A percentile compares a stretch with the other conserved stretches of the same genome.
These are phyloP conservation scores for Carex myosuroides DNA, from an alignment of 176 grass and related monocot species.

Conservation along the genomic window DNA sequence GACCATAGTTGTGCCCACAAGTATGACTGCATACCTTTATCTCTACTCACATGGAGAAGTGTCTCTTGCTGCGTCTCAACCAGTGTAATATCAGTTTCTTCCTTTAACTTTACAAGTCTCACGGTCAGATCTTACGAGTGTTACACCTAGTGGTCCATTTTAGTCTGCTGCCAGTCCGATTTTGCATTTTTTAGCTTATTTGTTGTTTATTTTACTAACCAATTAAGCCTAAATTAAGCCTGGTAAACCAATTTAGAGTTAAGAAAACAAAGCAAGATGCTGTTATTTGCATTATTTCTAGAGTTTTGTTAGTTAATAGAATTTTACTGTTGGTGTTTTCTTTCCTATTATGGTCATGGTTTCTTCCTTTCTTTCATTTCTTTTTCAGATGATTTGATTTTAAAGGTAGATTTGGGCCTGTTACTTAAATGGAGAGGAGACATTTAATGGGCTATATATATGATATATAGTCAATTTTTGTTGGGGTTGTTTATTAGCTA, in stretches of 20 bases:
- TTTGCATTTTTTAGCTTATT: neutral
- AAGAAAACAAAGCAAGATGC: neutral
- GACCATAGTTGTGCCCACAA: conserved; percentile 47
- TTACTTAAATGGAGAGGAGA: neutral
- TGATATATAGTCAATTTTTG: neutral
- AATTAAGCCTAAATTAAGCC: neutral
- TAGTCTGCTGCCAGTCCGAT: neutral
- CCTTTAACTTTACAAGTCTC: neutral
- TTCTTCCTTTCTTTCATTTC: neutral
- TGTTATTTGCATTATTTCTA: neutral
- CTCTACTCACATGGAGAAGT: conserved; percentile 59
- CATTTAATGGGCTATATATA: neutral
- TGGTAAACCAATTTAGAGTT: neutral
- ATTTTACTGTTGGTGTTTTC: neutral
- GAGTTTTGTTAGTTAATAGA: neutral
- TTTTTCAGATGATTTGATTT: neutral
- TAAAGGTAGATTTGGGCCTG: neutral
- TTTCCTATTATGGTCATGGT: neutral
- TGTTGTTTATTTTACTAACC: neutral
- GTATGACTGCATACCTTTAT: conserved; percentile 60
- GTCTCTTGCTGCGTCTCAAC: conserved; percentile 44
- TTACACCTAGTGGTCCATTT: neutral
- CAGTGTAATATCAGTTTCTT: conserved; percentile 40
- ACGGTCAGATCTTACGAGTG: neutral
- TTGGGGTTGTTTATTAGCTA: neutral